Evolutionary conservation across 345 rosid genomes (phyloP).

Genomic region (Pugionium dolabratum): DNA sequence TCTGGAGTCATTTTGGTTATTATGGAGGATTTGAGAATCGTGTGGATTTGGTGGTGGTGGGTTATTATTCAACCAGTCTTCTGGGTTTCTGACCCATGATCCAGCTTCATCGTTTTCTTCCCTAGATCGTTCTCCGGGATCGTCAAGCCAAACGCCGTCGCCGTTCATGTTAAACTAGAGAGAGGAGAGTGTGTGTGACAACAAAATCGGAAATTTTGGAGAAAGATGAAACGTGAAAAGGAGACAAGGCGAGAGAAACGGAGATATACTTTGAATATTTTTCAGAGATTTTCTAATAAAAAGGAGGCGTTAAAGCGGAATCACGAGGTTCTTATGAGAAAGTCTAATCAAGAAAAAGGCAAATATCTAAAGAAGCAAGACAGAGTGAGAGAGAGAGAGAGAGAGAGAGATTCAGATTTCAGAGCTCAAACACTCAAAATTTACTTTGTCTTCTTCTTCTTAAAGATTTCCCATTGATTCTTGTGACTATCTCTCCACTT

Average conservation of each 20-base stretch:
- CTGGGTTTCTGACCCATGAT: slow-evolving; percentile 60
- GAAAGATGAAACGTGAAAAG: slow-evolving; percentile 18
- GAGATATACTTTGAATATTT: slow-evolving; percentile 23
- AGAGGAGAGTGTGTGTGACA: no score
- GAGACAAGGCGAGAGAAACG: slow-evolving; percentile 42
- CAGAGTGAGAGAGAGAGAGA: background rate
- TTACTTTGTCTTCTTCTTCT: slow-evolving; percentile 12
- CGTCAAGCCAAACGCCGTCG: slow-evolving; percentile 61
- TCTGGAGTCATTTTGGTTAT: slow-evolving; percentile 46
- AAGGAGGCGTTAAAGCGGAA: slow-evolving; percentile 42
- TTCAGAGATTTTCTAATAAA: background rate
- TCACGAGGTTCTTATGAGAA: slow-evolving; percentile 37
- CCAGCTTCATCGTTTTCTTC: slow-evolving; percentile 31
- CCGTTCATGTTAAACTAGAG: slow-evolving; percentile 43
- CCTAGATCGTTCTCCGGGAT: slow-evolving; percentile 23
- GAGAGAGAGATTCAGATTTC: background rate
- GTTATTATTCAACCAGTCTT: slow-evolving; percentile 49
- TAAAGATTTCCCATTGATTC: slow-evolving; percentile 24
- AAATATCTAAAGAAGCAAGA: slow-evolving; percentile 9
- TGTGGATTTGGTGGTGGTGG: slow-evolving; percentile 37
- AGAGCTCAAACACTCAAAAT: slow-evolving; percentile 24
- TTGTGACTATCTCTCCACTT: slow-evolving; percentile 35
- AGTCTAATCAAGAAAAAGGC: slow-evolving; percentile 18
- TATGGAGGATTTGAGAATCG: slow-evolving; percentile 39
- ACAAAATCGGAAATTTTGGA: background rate